Conservation (phyloP, 257 asterid genomes). For the Linderniella brevidens region DNA sequence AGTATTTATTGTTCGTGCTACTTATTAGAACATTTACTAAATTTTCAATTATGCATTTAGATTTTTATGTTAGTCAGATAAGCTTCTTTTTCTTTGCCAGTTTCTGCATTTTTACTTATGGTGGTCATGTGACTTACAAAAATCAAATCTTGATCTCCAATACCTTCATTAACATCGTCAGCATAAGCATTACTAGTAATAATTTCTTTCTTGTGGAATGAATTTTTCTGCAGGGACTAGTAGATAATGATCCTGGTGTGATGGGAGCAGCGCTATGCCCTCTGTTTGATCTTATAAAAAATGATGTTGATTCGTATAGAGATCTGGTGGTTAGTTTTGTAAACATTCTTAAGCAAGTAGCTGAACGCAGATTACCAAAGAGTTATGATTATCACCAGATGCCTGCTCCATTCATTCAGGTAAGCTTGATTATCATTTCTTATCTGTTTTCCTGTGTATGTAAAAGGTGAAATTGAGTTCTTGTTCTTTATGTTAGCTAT, state of each 20-base stretch:
- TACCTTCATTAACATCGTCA: no score
- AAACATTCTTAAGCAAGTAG: slow-evolving; percentile 91
- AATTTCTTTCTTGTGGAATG: slow-evolving; percentile 7
- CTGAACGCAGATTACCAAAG: slow-evolving; percentile 87
- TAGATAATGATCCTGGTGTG: slow-evolving; percentile 96
- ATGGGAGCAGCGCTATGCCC: slow-evolving; percentile 98
- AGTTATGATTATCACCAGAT: slow-evolving; percentile 93
- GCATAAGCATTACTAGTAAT: no score
- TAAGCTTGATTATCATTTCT: slow-evolving; percentile 1
- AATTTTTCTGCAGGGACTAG: slow-evolving; percentile 54
- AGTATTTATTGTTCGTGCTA: no score
- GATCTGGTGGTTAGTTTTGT: slow-evolving; percentile 83
- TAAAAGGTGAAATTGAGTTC: background rate
- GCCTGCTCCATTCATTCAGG: slow-evolving; percentile 99
- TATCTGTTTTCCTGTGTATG: background rate
- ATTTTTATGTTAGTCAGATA: no score
- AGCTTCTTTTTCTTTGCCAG: no score
- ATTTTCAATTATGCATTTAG: no score
- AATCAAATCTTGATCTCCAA: no score
- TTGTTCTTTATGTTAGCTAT: no score
- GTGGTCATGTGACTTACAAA: no score
- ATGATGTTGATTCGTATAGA: slow-evolving; percentile 62
- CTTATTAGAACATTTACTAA: no score
- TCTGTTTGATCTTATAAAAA: slow-evolving; percentile 63
- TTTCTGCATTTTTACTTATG: no score